These are phyloP conservation scores for Podila minutissima DNA, from an alignment of 192 early-diverging fungal species.

Conservation along the genomic window DNA sequence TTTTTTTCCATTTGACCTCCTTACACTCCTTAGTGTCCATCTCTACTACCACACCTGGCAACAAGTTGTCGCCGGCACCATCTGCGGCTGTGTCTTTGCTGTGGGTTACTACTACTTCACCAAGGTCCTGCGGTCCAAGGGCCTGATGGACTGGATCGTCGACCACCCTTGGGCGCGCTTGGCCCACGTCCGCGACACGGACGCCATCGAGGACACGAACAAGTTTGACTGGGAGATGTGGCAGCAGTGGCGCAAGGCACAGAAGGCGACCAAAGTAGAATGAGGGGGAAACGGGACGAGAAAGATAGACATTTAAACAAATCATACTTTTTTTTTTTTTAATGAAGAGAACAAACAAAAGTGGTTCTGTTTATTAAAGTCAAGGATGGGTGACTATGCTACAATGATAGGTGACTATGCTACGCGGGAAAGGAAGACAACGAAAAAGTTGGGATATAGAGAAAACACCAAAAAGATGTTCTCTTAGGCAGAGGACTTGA, in stretches of 20 bases:
- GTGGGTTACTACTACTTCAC: conserved; percentile 62
- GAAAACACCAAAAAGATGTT: background rate
- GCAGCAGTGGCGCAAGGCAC: conserved; percentile 16
- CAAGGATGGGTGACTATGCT: conserved; percentile 13
- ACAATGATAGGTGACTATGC: conserved; percentile 2
- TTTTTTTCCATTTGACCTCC: no score
- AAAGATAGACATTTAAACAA: no score
- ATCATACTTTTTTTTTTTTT: no score
- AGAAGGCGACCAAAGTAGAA: background rate
- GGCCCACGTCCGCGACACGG: conserved; percentile 61
- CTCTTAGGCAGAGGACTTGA: conserved; percentile 30
- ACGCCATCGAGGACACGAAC: conserved; percentile 53
- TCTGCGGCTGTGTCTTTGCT: conserved; percentile 66
- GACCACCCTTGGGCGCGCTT: conserved; percentile 42
- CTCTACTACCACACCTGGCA: conserved; percentile 76
- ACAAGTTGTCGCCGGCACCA: conserved; percentile 76
- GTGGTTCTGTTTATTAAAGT: conserved; percentile 1
- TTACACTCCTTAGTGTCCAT: conserved; percentile 60
- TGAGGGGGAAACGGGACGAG: no score
- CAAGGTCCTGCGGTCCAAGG: conserved; percentile 50
- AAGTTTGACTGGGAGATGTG: conserved; percentile 65
- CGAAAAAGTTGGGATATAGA: background rate
- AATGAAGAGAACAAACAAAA: no score
- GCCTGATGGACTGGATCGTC: conserved; percentile 55
- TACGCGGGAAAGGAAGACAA: background rate